These are phyloP conservation scores for Kluyveromyces aestuarii DNA, from an alignment of 805 yeast species.

Conservation along the genomic window DNA sequence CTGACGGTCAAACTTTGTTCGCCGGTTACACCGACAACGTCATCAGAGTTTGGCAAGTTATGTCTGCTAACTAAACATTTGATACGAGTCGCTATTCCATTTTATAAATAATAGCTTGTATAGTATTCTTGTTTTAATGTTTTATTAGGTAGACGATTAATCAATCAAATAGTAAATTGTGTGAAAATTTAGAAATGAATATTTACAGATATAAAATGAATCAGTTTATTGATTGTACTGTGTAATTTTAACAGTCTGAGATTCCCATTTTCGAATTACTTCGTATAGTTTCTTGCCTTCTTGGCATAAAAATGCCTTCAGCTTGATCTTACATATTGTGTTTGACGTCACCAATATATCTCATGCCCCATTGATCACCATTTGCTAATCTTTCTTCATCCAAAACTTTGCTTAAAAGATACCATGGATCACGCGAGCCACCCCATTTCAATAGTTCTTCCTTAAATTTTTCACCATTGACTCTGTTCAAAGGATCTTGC, in stretches of 20 bases:
- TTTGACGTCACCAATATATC: conserved; percentile 33
- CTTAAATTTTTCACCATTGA: conserved; percentile 69
- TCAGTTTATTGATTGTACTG: neutral
- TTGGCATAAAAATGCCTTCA: neutral
- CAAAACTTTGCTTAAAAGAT: conserved; percentile 69
- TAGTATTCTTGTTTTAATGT: neutral
- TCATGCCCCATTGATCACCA: conserved; percentile 72
- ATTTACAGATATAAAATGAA: neutral
- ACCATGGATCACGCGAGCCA: conserved; percentile 86
- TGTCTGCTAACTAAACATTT: conserved; percentile 48
- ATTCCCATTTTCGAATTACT: neutral
- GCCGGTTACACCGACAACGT: conserved; percentile 99
- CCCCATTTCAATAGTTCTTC: conserved; percentile 81
- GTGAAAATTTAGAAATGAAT: neutral
- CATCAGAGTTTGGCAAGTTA: conserved; percentile 99
- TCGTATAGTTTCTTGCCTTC: conserved; percentile 10
- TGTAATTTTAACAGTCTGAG: neutral
- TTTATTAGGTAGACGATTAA: conserved; percentile 3
- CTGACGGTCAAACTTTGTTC: conserved; percentile 98
- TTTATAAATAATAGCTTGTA: conserved; percentile 6
- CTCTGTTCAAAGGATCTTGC: conserved; percentile 58
- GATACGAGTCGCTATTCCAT: conserved; percentile 2
- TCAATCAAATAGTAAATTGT: neutral
- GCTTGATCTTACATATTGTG: conserved; percentile 1
- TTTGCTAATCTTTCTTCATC: conserved; percentile 48